Conservation (phyloP, 257 asterid genomes). For the Forsythia viridissima region DNA sequence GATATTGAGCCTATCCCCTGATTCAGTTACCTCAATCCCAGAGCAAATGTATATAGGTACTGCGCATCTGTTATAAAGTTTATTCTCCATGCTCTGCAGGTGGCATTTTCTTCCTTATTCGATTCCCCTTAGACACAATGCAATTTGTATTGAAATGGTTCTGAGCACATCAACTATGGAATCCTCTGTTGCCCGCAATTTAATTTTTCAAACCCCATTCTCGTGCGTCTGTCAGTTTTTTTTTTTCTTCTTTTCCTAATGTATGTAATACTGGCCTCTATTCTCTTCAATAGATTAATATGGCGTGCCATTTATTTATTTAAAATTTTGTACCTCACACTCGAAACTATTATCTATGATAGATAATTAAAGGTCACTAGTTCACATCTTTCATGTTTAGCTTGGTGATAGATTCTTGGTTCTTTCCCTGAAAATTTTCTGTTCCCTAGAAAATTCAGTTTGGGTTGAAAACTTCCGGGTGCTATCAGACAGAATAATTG, state of each 20-base stretch:
- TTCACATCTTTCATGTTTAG: neutral
- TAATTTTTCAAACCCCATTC: constrained; percentile 32
- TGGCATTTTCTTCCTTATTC: constrained; percentile 22
- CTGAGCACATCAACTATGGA: constrained; percentile 24
- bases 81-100: neutral
- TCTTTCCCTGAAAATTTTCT: neutral
- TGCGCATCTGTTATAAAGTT: constrained; percentile 25
- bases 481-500: neutral
- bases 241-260: constrained; percentile 17
- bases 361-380: neutral
- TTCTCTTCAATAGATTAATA: constrained; percentile 31
- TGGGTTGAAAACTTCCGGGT: neutral
- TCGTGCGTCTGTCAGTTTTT: constrained; percentile 33
- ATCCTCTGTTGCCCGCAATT: constrained; percentile 22
- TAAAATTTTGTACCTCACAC: constrained; percentile 6
- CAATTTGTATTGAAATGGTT: constrained; percentile 31
- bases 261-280: constrained; percentile 31
- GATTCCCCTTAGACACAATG: constrained; percentile 33
- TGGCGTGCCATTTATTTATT: constrained; percentile 36
- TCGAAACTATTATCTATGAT: too few species aligned
- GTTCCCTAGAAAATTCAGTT: neutral
- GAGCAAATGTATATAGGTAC: constrained; percentile 60
- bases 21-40: constrained; percentile 30
- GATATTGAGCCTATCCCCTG: constrained; percentile 71
- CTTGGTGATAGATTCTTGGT: neutral